Base-by-base conservation (phyloP, 176 grass and related monocot genomes). In the Oryza meyeriana region DNA sequence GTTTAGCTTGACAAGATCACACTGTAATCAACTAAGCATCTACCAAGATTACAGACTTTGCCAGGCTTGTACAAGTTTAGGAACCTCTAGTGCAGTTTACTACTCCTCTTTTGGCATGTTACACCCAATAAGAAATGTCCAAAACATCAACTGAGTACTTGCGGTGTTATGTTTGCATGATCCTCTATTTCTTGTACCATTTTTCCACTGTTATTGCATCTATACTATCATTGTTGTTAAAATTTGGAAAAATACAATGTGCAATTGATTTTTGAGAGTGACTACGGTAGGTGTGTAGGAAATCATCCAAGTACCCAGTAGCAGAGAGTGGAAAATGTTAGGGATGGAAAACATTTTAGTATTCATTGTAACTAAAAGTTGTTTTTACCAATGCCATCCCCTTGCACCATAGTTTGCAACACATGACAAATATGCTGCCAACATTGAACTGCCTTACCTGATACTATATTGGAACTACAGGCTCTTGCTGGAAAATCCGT, bases 401-500 rank as follows among this genome's bases (percentile, higher is more conserved):
- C 2, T 59, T 59, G 27, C 22, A 76, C 55, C 27, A 69, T 80
- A 71, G 76, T 44, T 71, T 57, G 18, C 62, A 79, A 76, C 81
- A 50, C 64, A 71, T 81, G 32, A 40, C 10, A 61, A 61, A 83
- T 79, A 40, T 71, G 66, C 64, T 85, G 33, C 57, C 20, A 31
- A 69, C 52, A 69, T 75, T 69, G 45, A 83, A 80, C 39, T 59
- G 25, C 61, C 59, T 76, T 74, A 73, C 40, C 69, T 83, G 25
- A 17, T 86, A 69, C 64, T 76, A 13, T 66, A 75, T 74, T 87
- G 57, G 45, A 86, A 74, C 74, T 75, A 72, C 85, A 92, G 95
- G 74, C 67, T 65, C 22, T 97, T 94, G 82, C 79, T 98, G 84
- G 88, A 90, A 79, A 98, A 98, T 86, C 95, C 92, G 86, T 98